Percentiles rank a stretch among this genome's conserved stretches.
Evolutionary conservation across 352 stramenopile genomes (phyloP).

Genomic region (Poterioochromonas sp.): DNA sequence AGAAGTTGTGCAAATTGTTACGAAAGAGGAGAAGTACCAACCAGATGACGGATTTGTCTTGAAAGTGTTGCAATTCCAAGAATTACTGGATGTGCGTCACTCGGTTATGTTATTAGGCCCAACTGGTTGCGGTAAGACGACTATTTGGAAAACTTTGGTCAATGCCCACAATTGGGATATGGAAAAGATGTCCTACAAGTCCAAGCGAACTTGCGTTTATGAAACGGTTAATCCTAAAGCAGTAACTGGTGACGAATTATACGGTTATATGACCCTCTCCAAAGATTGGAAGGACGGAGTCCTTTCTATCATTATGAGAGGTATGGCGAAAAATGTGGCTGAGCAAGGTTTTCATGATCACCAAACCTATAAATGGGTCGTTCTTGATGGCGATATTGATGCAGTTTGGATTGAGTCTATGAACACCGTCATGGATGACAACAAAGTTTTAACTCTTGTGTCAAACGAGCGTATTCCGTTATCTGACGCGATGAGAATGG

Average conservation of each 20-base stretch:
- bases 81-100: constrained; percentile 91
- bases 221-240: constrained; percentile 91
- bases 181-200: constrained; percentile 42
- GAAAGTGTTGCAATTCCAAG: constrained; percentile 95
- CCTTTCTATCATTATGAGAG: constrained; percentile 86
- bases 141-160: constrained; percentile 88
- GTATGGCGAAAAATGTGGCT: constrained; percentile 94
- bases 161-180: constrained; percentile 72
- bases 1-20: constrained; percentile 63
- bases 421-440: constrained; percentile 95
- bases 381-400: constrained; percentile 90
- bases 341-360: constrained; percentile 97
- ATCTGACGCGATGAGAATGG: constrained; percentile 89
- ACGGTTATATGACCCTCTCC: constrained; percentile 86
- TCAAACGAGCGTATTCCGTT: constrained; percentile 96
- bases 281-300: constrained; percentile 94
- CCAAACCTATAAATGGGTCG: constrained; percentile 92
- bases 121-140: constrained; percentile 92
- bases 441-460: constrained; percentile 90
- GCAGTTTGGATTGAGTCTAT: constrained; percentile 97
- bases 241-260: constrained; percentile 93
- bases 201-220: constrained; percentile 77
- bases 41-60: constrained; percentile 59
- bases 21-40: constrained; percentile 78
- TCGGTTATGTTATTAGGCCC: constrained; percentile 96